Evolutionary conservation across 2,329 filamentous ascomycete species (phyloP), one percentile per base, ranked within the genome.

Genomic region (Shiraia bambusicola): DNA sequence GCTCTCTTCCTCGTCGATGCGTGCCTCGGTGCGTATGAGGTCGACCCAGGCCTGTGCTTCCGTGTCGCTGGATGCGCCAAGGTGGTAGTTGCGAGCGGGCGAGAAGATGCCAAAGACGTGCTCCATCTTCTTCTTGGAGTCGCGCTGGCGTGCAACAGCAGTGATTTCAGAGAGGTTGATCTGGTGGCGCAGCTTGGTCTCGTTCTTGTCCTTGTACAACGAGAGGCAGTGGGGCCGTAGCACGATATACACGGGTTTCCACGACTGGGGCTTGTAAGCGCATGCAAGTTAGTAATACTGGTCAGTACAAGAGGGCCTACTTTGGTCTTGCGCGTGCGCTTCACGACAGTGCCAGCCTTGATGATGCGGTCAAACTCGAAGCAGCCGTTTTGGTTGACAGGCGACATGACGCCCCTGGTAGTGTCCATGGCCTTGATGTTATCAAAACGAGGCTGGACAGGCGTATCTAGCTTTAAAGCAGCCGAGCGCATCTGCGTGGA

Each of bases 361-460:
- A 97, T 80, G 40, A 97, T 88, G 36, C 90, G 85, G 69, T 98
- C 93, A 62, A 94, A 95, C 62, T 93, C 91, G 67, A 95, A 98
- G 69, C 89, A 93, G 49, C 93, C 93, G 69, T 95, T 91, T 69
- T 95, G 86, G 65, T 92, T 95, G 51, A 97, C 89, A 4, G 90
- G 88, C 22, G 88, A 93, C 61, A 89, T 83, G 12, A 83, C 77
- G 52, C 87, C 82, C 30, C 85, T 17, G 73, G 74, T 17, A 34
- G 50, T 45, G 30, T 49, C 54, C 37, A 50, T 42, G 11, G 49
- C 42, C 34, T 54, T 59, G 46, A 42, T 28, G 52, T 35, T 42
- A 44, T 60, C 54, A 42, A 58, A 28, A 28, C 53, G 63, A 16
- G 59, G 56, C 40, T 56, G 52, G 10, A 47, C 26, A 37, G 56